A percentile compares a stretch with the other conserved stretches of the same genome.
Conservation (phyloP, 495 filamentous ascomycete genomes). For the Lentithecium fluviatile region DNA sequence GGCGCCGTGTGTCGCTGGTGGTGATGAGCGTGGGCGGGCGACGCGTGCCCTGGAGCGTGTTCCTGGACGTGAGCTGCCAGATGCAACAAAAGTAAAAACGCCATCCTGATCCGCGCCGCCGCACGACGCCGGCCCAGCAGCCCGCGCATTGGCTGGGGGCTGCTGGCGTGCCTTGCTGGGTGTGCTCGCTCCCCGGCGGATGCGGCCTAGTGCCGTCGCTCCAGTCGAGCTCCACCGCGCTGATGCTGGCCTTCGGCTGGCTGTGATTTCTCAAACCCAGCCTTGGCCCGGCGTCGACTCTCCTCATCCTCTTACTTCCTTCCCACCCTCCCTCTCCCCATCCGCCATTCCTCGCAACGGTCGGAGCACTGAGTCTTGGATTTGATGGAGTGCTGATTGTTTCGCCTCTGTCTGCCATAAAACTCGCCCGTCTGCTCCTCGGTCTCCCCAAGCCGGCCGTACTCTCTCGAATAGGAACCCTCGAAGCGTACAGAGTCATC, state of each 20-base stretch:
- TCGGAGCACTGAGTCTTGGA: constrained; percentile 38
- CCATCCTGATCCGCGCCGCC: constrained; percentile 25
- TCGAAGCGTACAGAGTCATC: constrained; percentile 32
- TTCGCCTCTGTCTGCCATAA: constrained; percentile 25
- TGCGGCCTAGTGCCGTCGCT: constrained; percentile 28
- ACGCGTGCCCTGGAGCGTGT: constrained; percentile 28
- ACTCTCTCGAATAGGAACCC: constrained; percentile 28
- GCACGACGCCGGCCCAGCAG: constrained; percentile 18
- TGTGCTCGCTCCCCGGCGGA: constrained; percentile 7
- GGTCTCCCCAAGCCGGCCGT: constrained; percentile 36
- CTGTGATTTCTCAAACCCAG: constrained; percentile 26
- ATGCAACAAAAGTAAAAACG: constrained; percentile 27
- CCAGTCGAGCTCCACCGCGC: constrained; percentile 15
- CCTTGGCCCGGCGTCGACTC: constrained; percentile 20
- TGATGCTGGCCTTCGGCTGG: constrained; percentile 18
- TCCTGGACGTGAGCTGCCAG: constrained; percentile 22
- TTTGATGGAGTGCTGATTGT: constrained; percentile 33
- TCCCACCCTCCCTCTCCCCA: constrained; percentile 15
- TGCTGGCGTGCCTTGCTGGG: constrained; percentile 20
- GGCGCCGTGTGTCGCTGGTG: background rate
- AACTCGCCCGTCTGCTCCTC: constrained; percentile 30
- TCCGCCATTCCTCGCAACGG: constrained; percentile 30
- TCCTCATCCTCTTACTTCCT: constrained; percentile 23
- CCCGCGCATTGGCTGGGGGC: constrained; percentile 25
- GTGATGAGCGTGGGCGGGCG: background rate